These are phyloP conservation scores for Kodamaea laetipori DNA, from an alignment of 805 yeast genomes.

Conservation along the genomic window DNA sequence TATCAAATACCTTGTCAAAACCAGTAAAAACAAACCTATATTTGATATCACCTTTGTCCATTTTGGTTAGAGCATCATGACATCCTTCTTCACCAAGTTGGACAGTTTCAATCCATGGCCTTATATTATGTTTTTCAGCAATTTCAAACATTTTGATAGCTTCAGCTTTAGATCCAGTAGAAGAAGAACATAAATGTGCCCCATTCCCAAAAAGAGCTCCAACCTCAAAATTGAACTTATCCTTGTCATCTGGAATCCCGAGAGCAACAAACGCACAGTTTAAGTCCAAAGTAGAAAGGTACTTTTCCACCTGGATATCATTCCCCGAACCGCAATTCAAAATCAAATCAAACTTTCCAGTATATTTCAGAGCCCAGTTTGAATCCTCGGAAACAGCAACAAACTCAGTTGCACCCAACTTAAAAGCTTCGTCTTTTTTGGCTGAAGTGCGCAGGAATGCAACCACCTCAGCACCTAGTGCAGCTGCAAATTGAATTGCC, in stretches of 20 bases:
- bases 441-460: conserved; percentile 53
- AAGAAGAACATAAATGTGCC: conserved; percentile 30
- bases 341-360: conserved; percentile 44
- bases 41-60: conserved; percentile 35
- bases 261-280: conserved; percentile 27
- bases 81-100: conserved; percentile 36
- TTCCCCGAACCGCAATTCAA: conserved; percentile 49
- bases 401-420: conserved; percentile 59
- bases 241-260: conserved; percentile 29
- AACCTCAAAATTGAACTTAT: conserved; percentile 24
- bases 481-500: conserved; percentile 60
- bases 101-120: conserved; percentile 37
- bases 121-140: conserved; percentile 37
- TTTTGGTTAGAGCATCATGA: conserved; percentile 33
- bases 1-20: conserved; percentile 48
- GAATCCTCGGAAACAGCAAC: conserved; percentile 47
- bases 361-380: conserved; percentile 30
- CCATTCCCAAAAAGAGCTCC: conserved; percentile 28
- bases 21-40: conserved; percentile 60
- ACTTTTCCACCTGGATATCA: conserved; percentile 20
- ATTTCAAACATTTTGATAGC: conserved; percentile 38
- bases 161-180: conserved; percentile 36
- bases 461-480: conserved; percentile 62
- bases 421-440: conserved; percentile 53
- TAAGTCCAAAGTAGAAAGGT: conserved; percentile 24